Conservation (phyloP, 225 moss, liverwort and hornwort genomes). For the Climacium dendroides region DNA sequence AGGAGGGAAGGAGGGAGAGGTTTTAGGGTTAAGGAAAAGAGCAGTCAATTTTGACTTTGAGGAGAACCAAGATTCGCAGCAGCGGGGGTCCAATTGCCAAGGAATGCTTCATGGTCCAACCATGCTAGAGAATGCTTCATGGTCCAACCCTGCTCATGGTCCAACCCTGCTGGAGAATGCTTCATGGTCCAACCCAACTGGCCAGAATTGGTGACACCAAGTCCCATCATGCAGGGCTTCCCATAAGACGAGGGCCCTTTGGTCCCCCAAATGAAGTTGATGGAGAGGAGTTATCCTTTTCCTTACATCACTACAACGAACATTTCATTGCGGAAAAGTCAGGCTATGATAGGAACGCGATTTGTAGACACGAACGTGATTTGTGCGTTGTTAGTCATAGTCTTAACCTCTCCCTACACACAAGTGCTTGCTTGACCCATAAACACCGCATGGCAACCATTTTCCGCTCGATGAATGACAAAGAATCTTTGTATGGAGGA, state of each 20-base stretch:
- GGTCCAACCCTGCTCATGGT: background rate
- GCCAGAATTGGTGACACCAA: background rate
- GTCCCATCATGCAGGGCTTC: background rate
- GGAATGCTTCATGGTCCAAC: background rate
- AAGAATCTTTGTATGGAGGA: no score
- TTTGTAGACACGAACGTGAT: background rate
- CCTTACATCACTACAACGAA: background rate
- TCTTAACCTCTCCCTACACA: no score
- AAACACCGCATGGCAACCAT: no score
- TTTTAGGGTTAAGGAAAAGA: background rate
- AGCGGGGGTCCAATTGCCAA: background rate
- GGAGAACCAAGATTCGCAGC: background rate
- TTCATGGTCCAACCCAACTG: background rate
- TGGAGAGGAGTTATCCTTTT: no score
- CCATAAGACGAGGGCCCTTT: background rate
- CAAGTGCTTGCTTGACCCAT: background rate
- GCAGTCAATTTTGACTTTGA: conserved; percentile 21
- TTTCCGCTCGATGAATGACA: no score
- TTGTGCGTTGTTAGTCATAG: background rate
- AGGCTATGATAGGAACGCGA: no score
- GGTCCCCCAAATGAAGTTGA: no score
- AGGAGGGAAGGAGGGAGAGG: no score
- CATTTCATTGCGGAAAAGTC: background rate
- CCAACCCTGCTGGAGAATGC: background rate
- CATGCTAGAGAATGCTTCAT: background rate